Percentiles rank a stretch among this genome's conserved stretches.
Conservation (phyloP, 257 asterid genomes). For the Salvia splendens region DNA sequence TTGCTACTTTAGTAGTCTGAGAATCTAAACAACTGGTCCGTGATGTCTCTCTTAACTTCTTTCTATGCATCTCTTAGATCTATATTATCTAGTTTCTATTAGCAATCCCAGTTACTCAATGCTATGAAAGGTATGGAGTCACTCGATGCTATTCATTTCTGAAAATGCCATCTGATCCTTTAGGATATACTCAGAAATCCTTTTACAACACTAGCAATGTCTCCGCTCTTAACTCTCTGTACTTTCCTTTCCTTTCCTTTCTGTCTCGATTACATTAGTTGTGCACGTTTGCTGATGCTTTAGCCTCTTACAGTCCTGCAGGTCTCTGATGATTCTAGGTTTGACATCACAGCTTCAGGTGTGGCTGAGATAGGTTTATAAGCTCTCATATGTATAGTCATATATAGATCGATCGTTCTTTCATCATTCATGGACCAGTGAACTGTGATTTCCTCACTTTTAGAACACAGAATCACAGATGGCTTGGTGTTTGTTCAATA, state of each 20-base stretch:
- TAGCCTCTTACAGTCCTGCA: slow-evolving; percentile 31
- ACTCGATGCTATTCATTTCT: background rate
- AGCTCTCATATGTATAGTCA: slow-evolving; percentile 30
- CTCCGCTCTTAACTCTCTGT: background rate
- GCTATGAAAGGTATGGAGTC: slow-evolving; percentile 3
- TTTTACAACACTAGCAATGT: background rate
- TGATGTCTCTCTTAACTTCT: slow-evolving; percentile 27
- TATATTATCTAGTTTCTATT: slow-evolving; percentile 1
- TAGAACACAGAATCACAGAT: slow-evolving; percentile 42
- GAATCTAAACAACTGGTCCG: slow-evolving; percentile 49
- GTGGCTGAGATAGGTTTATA: slow-evolving; percentile 35
- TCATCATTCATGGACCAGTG: slow-evolving; percentile 57
- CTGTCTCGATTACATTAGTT: too few relatives aligned
- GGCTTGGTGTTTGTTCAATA: slow-evolving; percentile 47
- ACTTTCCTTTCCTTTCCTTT: too few relatives aligned
- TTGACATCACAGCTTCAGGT: slow-evolving; percentile 34
- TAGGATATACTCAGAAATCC: background rate
- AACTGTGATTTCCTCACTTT: slow-evolving; percentile 60
- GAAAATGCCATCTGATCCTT: background rate
- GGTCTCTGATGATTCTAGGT: slow-evolving; percentile 37
- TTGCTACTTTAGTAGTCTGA: slow-evolving; percentile 76
- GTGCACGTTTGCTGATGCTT: slow-evolving; percentile 5
- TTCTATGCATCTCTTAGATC: background rate
- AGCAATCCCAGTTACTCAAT: slow-evolving; percentile 1
- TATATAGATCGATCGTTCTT: slow-evolving; percentile 42